Conservation (phyloP, 2,329 filamentous ascomycete genomes). For the Tothia fuscella region DNA sequence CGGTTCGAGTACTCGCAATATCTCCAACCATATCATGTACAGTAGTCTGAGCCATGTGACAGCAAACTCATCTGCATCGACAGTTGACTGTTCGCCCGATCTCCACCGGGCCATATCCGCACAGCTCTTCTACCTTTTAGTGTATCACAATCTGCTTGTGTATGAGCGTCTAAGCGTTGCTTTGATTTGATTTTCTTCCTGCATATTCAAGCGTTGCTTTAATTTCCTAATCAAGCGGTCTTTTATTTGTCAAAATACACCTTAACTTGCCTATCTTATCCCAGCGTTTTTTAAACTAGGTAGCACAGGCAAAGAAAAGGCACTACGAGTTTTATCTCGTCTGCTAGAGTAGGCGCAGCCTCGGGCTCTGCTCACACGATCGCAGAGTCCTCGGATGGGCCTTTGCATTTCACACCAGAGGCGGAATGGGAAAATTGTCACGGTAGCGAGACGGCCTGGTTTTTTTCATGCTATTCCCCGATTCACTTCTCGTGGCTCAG, state of each 20-base stretch:
- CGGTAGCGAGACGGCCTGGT: not conserved
- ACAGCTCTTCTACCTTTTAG: too few species aligned
- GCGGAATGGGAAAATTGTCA: slow-evolving; percentile 4
- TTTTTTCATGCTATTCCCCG: not conserved
- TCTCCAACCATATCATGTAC: slow-evolving; percentile 25
- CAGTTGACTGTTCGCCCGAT: not conserved
- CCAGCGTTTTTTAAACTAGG: too few species aligned
- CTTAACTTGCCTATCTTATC: too few species aligned
- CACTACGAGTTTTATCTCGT: too few species aligned
- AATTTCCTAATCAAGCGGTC: slow-evolving; percentile 4
- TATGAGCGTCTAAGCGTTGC: slow-evolving; percentile 8
- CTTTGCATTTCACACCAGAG: too few species aligned
- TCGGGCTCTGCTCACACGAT: too few species aligned
- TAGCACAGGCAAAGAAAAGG: slow-evolving; percentile 2
- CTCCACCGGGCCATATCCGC: not conserved
- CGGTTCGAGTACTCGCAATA: slow-evolving; percentile 26
- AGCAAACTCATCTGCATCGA: not conserved
- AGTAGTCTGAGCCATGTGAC: slow-evolving; percentile 14
- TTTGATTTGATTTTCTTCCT: slow-evolving; percentile 1
- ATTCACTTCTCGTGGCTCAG: not conserved
- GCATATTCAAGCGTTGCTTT: slow-evolving; percentile 9
- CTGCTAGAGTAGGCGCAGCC: too few species aligned
- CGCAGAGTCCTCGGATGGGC: too few species aligned
- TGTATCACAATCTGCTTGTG: slow-evolving; percentile 8
- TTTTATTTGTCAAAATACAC: slow-evolving; percentile 9